phyloP scores from a whole-genome alignment of 441 rosid species.

The Euphorbia schlechtendalii region DNA sequence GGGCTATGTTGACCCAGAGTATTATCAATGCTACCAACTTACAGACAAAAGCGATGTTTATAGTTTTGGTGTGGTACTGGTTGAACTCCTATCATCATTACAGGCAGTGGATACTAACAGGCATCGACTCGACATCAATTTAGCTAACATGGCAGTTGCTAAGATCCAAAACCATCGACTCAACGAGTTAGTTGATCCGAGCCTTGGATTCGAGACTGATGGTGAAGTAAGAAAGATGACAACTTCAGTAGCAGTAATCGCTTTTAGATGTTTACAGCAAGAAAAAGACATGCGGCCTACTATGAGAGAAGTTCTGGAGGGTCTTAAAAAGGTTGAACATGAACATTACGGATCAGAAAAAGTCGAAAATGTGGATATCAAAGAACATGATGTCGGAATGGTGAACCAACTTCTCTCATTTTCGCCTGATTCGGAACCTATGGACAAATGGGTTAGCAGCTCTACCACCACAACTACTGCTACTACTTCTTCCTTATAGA shows the following conservation, averaged over 20 bases:
- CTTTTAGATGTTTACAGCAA: slow-evolving; percentile 52
- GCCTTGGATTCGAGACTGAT: slow-evolving; percentile 41
- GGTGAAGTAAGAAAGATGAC: slow-evolving; percentile 25
- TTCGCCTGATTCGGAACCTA: slow-evolving; percentile 43
- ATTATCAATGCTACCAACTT: slow-evolving; percentile 50
- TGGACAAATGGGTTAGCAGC: slow-evolving; percentile 53
- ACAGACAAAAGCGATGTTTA: slow-evolving; percentile 69
- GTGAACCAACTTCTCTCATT: slow-evolving; percentile 32
- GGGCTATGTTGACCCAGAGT: slow-evolving; percentile 67
- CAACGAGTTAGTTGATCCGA: slow-evolving; percentile 48
- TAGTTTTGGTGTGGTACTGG: slow-evolving; percentile 56
- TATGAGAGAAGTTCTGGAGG: slow-evolving; percentile 39
- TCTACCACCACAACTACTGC: slow-evolving; percentile 28
- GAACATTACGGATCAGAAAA: slow-evolving; percentile 25
- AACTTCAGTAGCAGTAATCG: slow-evolving; percentile 44
- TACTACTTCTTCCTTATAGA: slow-evolving; percentile 17
- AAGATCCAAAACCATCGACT: slow-evolving; percentile 45
- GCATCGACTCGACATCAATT: slow-evolving; percentile 40
- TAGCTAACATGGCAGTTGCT: slow-evolving; percentile 51
- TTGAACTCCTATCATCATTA: slow-evolving; percentile 46
- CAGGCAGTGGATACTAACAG: slow-evolving; percentile 50
- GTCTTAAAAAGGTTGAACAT: slow-evolving; percentile 29
- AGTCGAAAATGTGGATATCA: slow-evolving; percentile 38
- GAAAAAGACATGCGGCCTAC: slow-evolving; percentile 54
- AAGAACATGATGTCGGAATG: slow-evolving; percentile 39